Evolutionary conservation across 768 basidiomycete genomes (phyloP), one percentile per base, ranked within the genome.

Genomic region (Tulasnella sp.): DNA sequence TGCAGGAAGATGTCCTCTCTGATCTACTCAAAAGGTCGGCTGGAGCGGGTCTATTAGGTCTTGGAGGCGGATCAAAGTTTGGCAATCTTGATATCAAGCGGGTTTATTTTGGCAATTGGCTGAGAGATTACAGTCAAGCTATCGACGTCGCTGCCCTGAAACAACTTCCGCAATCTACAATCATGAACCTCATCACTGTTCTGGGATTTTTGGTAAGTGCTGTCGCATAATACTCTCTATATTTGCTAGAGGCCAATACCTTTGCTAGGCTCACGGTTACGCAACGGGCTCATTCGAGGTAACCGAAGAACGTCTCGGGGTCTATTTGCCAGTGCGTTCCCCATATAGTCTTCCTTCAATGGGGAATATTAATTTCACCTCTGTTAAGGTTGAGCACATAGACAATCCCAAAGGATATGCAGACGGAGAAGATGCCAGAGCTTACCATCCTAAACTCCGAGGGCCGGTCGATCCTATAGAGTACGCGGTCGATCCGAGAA

Each of bases 391-490:
- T 0, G 84, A 90, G 63, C 89, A 93, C 62, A 90, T 91, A 60
- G 89, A 93, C 62, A 93, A 93, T 59, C 89, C 88, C 1, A 87
- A 84, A 63, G 88, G 87, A 10, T 92, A 90, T 58, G 86, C 82
- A 0, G 65, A 75, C 70, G 61, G 79, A 73, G 79, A 86, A 63
- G 89, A 96, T 63, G 76, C 91, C 0, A 71, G 87, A 35, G 71
- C 73, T 59, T 88, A 82, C 59, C 75, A 93, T 59, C 76, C 80
- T 0, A 70, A 73, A 16, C 72, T 96, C 6, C 78, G 92, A 10
- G 78, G 78, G 2, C 90, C 90, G 3, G 81, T 96, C 5, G 78
- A 91, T 60, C 83, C 83, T 0, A 67, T 73, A 31, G 92, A 96
- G 60, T 70, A 93, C 0, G 83, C 91, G 58, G 72, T 96, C 5